Evolutionary conservation across 148 eudicot genomes (phyloP), one percentile per base, ranked within the genome.

Genomic region (Beta vulgaris): DNA sequence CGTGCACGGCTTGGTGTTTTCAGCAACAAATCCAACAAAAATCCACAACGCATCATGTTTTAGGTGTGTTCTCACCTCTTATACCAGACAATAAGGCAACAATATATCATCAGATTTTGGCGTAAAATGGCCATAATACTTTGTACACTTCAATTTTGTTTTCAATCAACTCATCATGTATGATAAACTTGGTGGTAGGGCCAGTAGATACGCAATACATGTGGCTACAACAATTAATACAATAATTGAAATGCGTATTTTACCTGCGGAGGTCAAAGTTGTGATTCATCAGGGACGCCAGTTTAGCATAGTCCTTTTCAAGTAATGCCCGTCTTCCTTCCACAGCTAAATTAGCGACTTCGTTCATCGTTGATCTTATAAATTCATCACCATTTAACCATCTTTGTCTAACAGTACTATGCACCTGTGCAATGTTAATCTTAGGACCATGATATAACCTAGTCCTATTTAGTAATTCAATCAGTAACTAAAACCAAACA

Each of bases 341-440:
- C 31, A 87, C 82, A 58, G 97, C 90, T 59, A 90, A 21, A 34
- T 83, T 80, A 32, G 96, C 94, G 64, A 95, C 97, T 84, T 90
- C 88, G 54, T 79, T 82, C 82, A 94, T 86, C 25, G 88, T 65
- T 57, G 96, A 85, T 85, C 84, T 87, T 13, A 92, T 84, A 55
- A 90, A 88, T 78, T 90, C 53, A 64, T 95, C 99, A 35, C 98
- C 98, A 68, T 87, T 77, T 53, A 95, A 86, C 98, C 99, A 95
- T 79, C 85, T 89, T 77, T 91, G 85, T 65, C 90, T 84, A 37
- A 92, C 96, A 62, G 93, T 83, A 77, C 96, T 95, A 68, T 95
- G 98, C 46, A 95, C 93, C 97, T 94, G 81, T 72, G 77, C 15
- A 26, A 49, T 35, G 36, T 26, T 3, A 34, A 58, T n/a, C n/a